These are phyloP conservation scores for Cryphonectria nitschkei DNA, from an alignment of 2,329 filamentous ascomycete genomes.

Conservation along the genomic window DNA sequence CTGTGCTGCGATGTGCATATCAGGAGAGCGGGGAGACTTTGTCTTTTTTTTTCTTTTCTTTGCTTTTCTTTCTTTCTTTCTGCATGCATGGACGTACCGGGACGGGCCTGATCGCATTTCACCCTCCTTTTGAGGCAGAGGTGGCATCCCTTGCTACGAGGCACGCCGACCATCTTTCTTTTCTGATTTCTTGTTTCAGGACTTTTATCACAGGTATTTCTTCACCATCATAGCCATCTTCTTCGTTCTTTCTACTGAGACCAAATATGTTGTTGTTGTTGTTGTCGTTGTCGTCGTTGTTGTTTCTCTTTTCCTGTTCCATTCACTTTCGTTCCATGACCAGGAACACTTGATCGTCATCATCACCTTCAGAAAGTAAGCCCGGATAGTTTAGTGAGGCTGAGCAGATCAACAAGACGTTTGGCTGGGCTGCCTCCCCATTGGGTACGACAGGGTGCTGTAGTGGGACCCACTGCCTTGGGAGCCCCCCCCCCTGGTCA, in stretches of 20 bases:
- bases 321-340: background rate
- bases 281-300: too few species aligned
- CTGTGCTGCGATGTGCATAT: background rate
- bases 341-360: background rate
- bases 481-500: background rate
- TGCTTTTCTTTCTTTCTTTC: background rate
- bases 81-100: constrained; percentile 31
- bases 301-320: too few species aligned
- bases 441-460: background rate
- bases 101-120: constrained; percentile 51
- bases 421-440: background rate
- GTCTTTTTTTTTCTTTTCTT: background rate
- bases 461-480: background rate
- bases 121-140: constrained; percentile 46
- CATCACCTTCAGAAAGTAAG: background rate
- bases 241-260: too few species aligned
- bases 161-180: constrained; percentile 42
- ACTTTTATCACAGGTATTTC: background rate
- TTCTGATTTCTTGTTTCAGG: background rate
- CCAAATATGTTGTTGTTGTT: background rate
- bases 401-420: background rate
- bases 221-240: background rate
- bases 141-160: constrained; percentile 44
- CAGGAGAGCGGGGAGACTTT: too few species aligned
- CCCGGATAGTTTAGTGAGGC: background rate